Base-by-base conservation (phyloP, 1,284 basidiomycete genomes). In the Trametes pubescens region DNA sequence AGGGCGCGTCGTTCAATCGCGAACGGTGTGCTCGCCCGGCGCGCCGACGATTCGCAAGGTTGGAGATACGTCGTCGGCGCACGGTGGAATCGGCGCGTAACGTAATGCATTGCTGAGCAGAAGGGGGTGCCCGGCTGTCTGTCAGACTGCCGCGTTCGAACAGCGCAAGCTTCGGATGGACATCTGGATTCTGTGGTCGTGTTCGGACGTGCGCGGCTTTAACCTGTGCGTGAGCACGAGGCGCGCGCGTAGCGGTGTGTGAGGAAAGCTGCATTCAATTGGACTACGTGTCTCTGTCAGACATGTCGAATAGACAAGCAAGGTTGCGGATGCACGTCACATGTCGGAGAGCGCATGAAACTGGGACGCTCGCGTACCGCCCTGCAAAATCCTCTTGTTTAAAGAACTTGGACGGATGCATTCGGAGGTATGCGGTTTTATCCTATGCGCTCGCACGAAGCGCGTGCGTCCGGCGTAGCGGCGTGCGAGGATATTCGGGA, bases 1-100 rank as follows among this genome's bases (percentile, higher is more conserved):
- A 59, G 54, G 65, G 8, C 37, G 44, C 22, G 18, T 7, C n/a
- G 46, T n/a, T 62, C 56, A 38, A 62, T 62, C 43, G 61, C 52
- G 52, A 53, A 62, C 29, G 37, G 22, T 21, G 35, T 14, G 0
- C 56, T 38, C 56, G 46, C 56, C 56, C 47, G 56, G 51, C 56
- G 47, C 35, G 38, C 56, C 56, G 56, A 58, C n/a, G n/a, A n/a
- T n/a, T n/a, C n/a, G n/a, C n/a, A n/a, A n/a, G 14, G 43, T 1
- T n/a, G 11, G 24, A 26, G 10, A 18, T 32, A 18, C 29, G 22
- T 35, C 29, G 49, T 51, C 49, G 3, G 10, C 18, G 49, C 32
- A 21, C 26, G 24, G n/a, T 21, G 49, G 26, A 24, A 49, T 49
- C 26, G 26, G 34, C 53, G 38, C 18, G 38, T 22, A 22, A 16